A percentile compares a stretch with the other conserved stretches of the same genome.
phyloP scores from a whole-genome alignment of 2,329 filamentous ascomycete species.

The Fusarium sp. region DNA sequence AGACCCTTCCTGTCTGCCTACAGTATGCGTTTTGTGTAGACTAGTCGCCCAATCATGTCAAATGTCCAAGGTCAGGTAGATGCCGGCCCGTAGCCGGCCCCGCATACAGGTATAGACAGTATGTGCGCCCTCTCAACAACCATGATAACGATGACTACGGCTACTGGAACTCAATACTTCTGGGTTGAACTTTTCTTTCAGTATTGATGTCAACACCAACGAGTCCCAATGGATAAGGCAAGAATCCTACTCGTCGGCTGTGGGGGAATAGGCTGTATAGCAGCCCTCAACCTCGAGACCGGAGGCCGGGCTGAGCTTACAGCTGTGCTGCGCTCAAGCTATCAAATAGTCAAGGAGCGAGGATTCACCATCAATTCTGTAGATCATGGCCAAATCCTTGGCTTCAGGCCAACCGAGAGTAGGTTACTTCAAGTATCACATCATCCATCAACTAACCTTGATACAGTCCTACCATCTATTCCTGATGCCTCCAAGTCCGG shows the following conservation, averaged over 20 bases:
- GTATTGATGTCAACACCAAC: not conserved
- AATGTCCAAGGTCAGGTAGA: not conserved
- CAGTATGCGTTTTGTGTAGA: not conserved
- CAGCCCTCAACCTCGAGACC: constrained; percentile 35
- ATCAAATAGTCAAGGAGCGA: constrained; percentile 26
- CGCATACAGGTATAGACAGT: not conserved
- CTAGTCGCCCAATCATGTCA: constrained; percentile 16
- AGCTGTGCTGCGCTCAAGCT: constrained; percentile 39
- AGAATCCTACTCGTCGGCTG: constrained; percentile 32
- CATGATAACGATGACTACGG: not conserved
- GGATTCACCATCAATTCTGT: constrained; percentile 38
- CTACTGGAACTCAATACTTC: not conserved
- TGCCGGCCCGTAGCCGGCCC: constrained; percentile 9
- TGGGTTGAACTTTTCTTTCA: not conserved
- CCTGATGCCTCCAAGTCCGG: constrained; percentile 27
- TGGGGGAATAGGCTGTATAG: constrained; percentile 39
- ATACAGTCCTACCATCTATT: constrained; percentile 27
- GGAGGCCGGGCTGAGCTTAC: constrained; percentile 35
- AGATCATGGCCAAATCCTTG: constrained; percentile 32
- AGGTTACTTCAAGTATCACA: not conserved
- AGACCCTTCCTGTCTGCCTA: not conserved
- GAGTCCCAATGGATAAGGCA: constrained; percentile 21
- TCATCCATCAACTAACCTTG: not conserved
- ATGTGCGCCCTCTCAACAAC: constrained; percentile 24
- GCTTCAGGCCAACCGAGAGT: constrained; percentile 36